Percentiles rank a stretch among this genome's conserved stretches.
These are phyloP conservation scores for Begonia peltatifolia DNA, from an alignment of 306 rosid genomes.

Conservation along the genomic window DNA sequence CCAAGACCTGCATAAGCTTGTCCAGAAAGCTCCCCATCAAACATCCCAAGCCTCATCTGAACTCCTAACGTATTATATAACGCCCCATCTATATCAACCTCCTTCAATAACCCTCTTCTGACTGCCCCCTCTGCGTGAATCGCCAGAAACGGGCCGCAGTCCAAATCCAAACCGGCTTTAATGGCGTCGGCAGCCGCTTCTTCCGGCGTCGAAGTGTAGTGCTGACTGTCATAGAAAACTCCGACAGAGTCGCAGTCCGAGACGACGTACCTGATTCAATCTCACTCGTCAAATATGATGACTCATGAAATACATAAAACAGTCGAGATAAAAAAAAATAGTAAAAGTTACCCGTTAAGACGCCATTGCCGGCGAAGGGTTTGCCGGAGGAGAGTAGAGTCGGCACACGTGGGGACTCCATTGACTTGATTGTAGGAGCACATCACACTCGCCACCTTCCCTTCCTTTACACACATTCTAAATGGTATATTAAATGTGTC, in stretches of 20 bases:
- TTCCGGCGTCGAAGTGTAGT: constrained; percentile 72
- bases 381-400: constrained; percentile 61
- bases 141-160: constrained; percentile 79
- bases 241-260: constrained; percentile 90
- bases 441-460: constrained; percentile 84
- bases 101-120: constrained; percentile 42
- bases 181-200: constrained; percentile 90
- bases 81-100: constrained; percentile 41
- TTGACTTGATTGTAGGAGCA: constrained; percentile 92
- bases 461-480: constrained; percentile 81
- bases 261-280: constrained; percentile 54
- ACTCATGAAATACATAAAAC: not conserved
- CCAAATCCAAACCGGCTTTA: constrained; percentile 90
- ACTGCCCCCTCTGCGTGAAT: constrained; percentile 57
- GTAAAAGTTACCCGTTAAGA: constrained; percentile 48
- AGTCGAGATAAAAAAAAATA: not conserved
- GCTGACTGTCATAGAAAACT: constrained; percentile 53
- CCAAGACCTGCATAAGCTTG: constrained; percentile 51
- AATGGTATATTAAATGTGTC: constrained; percentile 87
- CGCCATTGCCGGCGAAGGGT: constrained; percentile 68
- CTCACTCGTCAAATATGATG: not conserved
- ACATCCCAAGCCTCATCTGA: constrained; percentile 91
- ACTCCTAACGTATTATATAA: constrained; percentile 47
- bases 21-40: constrained; percentile 47
- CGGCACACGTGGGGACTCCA: constrained; percentile 95